A percentile compares a stretch with the other conserved stretches of the same genome.
Evolutionary conservation across 2,329 filamentous ascomycete genomes (phyloP).

Genomic region (Fusarium transvaalense): DNA sequence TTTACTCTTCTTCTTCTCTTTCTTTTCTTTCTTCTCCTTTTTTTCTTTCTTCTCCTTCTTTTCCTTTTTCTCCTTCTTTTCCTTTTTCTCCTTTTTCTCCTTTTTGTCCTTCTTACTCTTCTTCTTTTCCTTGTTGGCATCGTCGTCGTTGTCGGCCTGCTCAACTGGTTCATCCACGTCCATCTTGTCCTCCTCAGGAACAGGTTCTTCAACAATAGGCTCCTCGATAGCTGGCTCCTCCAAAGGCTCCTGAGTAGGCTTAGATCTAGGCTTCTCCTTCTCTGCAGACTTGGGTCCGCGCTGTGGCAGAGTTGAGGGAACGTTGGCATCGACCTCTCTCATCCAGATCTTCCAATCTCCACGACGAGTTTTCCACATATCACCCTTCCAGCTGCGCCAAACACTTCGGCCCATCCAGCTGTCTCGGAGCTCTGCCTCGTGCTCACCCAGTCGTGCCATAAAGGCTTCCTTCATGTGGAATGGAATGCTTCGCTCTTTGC

Average conservation of each 20-base stretch:
- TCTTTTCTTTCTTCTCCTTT: conserved; percentile 31
- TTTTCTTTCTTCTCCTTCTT: conserved; percentile 12
- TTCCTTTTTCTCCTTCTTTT: conserved; percentile 12
- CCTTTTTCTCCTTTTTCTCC: conserved; percentile 12
- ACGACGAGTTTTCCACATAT: conserved; percentile 66
- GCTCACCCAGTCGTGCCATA: conserved; percentile 61
- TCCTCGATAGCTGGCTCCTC: conserved; percentile 15
- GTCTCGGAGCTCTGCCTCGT: conserved; percentile 64
- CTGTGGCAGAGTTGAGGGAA: conserved; percentile 37
- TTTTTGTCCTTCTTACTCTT: neutral
- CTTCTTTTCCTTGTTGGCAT: conserved; percentile 7
- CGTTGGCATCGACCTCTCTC: conserved; percentile 59
- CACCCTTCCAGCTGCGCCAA: conserved; percentile 70
- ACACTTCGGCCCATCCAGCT: conserved; percentile 68
- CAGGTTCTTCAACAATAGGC: conserved; percentile 1
- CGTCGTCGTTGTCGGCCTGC: conserved; percentile 12
- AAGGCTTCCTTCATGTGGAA: conserved; percentile 70
- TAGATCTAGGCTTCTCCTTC: conserved; percentile 10
- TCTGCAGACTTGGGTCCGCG: conserved; percentile 28
- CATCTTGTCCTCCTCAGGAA: conserved; percentile 19
- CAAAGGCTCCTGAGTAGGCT: neutral
- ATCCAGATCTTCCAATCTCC: conserved; percentile 69
- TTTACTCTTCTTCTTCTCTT: conserved; percentile 24
- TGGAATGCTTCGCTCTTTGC: conserved; percentile 62
- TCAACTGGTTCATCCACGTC: conserved; percentile 22